phyloP scores from a whole-genome alignment of 805 yeast species.

The Ogataea angusta region DNA sequence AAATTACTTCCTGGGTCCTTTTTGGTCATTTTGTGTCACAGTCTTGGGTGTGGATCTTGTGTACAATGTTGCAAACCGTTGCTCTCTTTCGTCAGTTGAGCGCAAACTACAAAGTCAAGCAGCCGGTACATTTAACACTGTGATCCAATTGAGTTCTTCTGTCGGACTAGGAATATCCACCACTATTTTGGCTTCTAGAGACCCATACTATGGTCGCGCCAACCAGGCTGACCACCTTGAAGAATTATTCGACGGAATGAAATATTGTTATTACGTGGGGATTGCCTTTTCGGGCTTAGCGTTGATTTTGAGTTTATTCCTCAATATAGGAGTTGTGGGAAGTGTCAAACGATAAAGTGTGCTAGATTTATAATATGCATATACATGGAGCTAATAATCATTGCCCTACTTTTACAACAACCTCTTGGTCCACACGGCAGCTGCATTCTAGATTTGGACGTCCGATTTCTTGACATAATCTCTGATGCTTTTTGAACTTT shows the following conservation, averaged over 20 bases:
- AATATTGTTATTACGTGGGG: slow-evolving; percentile 39
- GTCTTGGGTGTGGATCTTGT: slow-evolving; percentile 48
- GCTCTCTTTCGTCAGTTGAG: slow-evolving; percentile 40
- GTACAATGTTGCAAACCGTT: slow-evolving; percentile 44
- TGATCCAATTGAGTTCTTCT: slow-evolving; percentile 39
- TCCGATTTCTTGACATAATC: slow-evolving; percentile 17
- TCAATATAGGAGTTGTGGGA: slow-evolving; percentile 38
- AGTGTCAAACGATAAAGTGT: slow-evolving; percentile 5
- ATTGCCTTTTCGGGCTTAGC: slow-evolving; percentile 34
- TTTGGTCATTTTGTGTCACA: slow-evolving; percentile 38
- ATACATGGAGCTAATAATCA: background rate
- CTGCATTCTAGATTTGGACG: slow-evolving; percentile 1
- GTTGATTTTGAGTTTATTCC: slow-evolving; percentile 31
- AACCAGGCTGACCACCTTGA: slow-evolving; percentile 21
- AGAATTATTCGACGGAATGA: slow-evolving; percentile 33
- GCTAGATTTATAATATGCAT: background rate
- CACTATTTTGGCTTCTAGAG: slow-evolving; percentile 36
- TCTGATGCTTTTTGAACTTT: slow-evolving; percentile 40
- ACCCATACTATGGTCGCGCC: slow-evolving; percentile 31
- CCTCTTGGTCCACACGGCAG: slow-evolving; percentile 6
- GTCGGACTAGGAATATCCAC: slow-evolving; percentile 42
- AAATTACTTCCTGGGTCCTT: slow-evolving; percentile 44
- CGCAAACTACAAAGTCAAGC: slow-evolving; percentile 41
- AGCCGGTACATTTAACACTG: slow-evolving; percentile 47
- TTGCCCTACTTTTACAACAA: background rate